A percentile compares a stretch with the other conserved stretches of the same genome.
Evolutionary conservation across 306 rosid genomes (phyloP).

Genomic region (Pachyrhizus erosus): DNA sequence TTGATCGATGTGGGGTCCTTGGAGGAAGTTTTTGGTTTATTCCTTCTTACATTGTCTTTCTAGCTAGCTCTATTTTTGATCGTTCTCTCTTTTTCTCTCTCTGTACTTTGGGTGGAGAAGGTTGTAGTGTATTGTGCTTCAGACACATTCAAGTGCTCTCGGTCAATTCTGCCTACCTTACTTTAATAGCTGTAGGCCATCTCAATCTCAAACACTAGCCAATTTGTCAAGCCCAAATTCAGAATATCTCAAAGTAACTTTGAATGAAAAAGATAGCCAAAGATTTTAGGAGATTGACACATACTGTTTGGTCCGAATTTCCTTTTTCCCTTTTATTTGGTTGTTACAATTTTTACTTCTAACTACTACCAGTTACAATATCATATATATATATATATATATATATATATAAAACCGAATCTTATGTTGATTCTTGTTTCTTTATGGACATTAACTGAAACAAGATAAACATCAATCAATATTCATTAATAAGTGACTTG

Average conservation of each 20-base stretch:
- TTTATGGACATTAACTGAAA: background rate
- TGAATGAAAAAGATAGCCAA: slow-evolving; percentile 15
- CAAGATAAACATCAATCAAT: background rate
- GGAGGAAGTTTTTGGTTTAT: slow-evolving; percentile 49
- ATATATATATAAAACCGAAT: background rate
- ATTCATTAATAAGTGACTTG: background rate
- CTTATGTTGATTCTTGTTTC: background rate
- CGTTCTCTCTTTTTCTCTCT: background rate
- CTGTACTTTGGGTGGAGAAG: slow-evolving; percentile 28
- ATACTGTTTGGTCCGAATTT: background rate
- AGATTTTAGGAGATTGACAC: slow-evolving; percentile 20
- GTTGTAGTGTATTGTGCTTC: slow-evolving; percentile 16
- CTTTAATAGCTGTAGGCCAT: slow-evolving; percentile 38
- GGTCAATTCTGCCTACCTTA: slow-evolving; percentile 41
- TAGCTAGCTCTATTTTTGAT: slow-evolving; percentile 38
- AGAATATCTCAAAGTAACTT: slow-evolving; percentile 33
- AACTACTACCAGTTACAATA: background rate
- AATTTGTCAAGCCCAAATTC: slow-evolving; percentile 25
- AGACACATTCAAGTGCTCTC: slow-evolving; percentile 35
- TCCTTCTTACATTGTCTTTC: slow-evolving; percentile 37
- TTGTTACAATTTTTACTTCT: slow-evolving; percentile 10
- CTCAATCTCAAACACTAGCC: slow-evolving; percentile 28
- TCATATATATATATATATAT: too few species aligned
- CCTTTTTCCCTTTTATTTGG: background rate
- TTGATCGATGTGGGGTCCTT: slow-evolving; percentile 45